Conservation (phyloP, 2,329 filamentous ascomycete species). For the Alternaria infectoria region DNA sequence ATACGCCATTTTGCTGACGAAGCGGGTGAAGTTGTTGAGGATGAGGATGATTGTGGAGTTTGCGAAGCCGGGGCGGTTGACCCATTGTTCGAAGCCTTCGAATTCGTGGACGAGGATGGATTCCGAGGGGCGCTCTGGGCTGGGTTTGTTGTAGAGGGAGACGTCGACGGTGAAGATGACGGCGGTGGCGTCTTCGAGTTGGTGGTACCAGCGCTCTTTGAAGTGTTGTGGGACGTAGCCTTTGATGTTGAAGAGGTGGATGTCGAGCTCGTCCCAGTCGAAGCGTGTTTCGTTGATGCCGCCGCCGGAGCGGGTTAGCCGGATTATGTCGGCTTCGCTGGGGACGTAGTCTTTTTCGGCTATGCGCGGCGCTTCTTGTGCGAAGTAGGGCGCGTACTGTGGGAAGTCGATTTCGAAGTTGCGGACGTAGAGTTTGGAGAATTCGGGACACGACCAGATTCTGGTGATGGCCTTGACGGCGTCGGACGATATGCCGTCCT, state of each 20-base stretch:
- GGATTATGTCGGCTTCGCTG: conserved; percentile 44
- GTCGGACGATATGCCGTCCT: conserved; percentile 30
- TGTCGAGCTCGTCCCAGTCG: conserved; percentile 43
- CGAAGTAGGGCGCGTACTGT: conserved; percentile 44
- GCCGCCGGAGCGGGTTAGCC: conserved; percentile 35
- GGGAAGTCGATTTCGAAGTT: conserved; percentile 49
- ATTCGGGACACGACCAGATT: conserved; percentile 39
- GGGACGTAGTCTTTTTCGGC: conserved; percentile 38
- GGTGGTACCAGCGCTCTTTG: conserved; percentile 45
- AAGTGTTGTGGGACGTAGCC: conserved; percentile 41
- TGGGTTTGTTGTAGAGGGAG: conserved; percentile 41
- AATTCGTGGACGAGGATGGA: conserved; percentile 41
- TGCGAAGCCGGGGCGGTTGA: conserved; percentile 36
- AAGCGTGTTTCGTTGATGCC: conserved; percentile 46
- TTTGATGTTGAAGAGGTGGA: conserved; percentile 46
- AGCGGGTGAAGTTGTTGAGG: conserved; percentile 46
- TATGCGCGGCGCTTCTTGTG: conserved; percentile 35
- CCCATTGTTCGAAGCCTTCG: conserved; percentile 39
- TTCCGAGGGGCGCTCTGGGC: conserved; percentile 31
- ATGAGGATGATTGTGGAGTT: conserved; percentile 40
- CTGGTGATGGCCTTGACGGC: conserved; percentile 35
- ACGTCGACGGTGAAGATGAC: conserved; percentile 44
- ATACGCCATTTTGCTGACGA: conserved; percentile 39
- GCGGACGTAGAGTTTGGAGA: conserved; percentile 40
- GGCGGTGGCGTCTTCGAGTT: conserved; percentile 42